Evolutionary conservation across 176 grass and related monocot genomes (phyloP), one percentile per base, ranked within the genome.

Genomic region (Hsuehochloa calcarea): DNA sequence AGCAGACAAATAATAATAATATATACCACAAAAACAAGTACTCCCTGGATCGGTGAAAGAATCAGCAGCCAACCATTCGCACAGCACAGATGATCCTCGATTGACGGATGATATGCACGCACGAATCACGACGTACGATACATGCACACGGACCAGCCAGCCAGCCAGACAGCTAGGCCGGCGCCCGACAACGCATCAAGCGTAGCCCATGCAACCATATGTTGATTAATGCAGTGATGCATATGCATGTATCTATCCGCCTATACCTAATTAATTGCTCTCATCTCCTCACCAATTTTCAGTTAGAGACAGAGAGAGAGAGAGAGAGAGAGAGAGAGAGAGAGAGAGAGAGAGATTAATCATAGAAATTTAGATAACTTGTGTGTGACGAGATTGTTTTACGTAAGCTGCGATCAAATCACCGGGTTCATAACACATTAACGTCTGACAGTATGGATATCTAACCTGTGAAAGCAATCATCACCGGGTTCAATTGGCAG

Each of bases 171-270:
- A 82, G 50, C 67, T 31, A 22, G 46, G 68, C 17, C 41, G 64
- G 16, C 60, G 26, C 69, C 43, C 56, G 56, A 83, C 81, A 74
- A 63, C 0, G 81, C 45, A 84, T 47, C 71, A 27, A 84, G 59
- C 44, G 65, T 54, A 72, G 70, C 37, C 69, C 20, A 74, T 45
- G 82, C 82, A 84, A 84, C 65, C 43, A 65, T 84, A 29, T 75
- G 59, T 56, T 29, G 58, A 47, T 16, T 63, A 72, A 83, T 37
- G 12, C 79, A 56, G 6, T 43, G 1, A 67, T 22, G 43, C 75
- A 78, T 11, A 65, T 49, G 56, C 59, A 2, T 47, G 41, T 29
- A 8, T 70, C 69, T 46, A 46, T 13, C 44, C 44, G 44, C 44
- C 44, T 46, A 46, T 46, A 46, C 40, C 40, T 41, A 12, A 12